Evolutionary conservation across 2,329 filamentous ascomycete species (phyloP), one percentile per base, ranked within the genome.

Genomic region (Setomelanomma holmii): DNA sequence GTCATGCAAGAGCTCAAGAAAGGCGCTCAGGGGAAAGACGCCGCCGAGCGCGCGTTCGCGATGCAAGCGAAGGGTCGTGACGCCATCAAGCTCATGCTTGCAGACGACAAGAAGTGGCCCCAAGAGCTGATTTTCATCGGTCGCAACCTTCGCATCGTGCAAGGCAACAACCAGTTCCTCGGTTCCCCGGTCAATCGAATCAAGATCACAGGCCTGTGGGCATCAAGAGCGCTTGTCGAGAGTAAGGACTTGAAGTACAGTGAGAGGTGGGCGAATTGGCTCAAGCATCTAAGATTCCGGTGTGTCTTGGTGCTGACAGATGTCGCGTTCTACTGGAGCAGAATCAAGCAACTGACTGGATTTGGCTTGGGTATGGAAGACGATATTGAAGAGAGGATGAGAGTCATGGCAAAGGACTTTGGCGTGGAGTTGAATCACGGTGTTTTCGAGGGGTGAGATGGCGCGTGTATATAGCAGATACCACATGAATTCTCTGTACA

Each of bases 141-240:
- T 1, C 85, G 93, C 34, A 96, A 96, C 73, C 86, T 96, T 80
- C 86, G 93, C 46, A 96, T 97, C 66, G 92, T 96, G 2, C 92
- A 96, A 75, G 91, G 88, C 5, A 96, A 96, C 75, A 96, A 96
- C 72, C 91, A 96, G 71, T 93, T 89, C 75, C 83, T 96, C 45
- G 92, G 92, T 19, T 91, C 88, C 0, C 93, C 93, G 0, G 91
- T 96, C 38, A 93, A 96, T 74, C 82, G 95, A 1, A 86, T 98
- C 74, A 97, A 97, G 78, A 92, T 96, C 72, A 97, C 95, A 57
- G 93, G 93, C 19, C 82, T 86, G 51, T 98, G 93, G 93, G 93
- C 93, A 1, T 90, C 86, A 53, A 82, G 90, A 19, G 92, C 91
- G 46, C 78, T 98, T n/a, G 88, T 89, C 20, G 87, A 96, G 75